These are phyloP conservation scores for Phialophora verrucosa DNA, from an alignment of 2,329 filamentous ascomycete genomes.

Conservation along the genomic window DNA sequence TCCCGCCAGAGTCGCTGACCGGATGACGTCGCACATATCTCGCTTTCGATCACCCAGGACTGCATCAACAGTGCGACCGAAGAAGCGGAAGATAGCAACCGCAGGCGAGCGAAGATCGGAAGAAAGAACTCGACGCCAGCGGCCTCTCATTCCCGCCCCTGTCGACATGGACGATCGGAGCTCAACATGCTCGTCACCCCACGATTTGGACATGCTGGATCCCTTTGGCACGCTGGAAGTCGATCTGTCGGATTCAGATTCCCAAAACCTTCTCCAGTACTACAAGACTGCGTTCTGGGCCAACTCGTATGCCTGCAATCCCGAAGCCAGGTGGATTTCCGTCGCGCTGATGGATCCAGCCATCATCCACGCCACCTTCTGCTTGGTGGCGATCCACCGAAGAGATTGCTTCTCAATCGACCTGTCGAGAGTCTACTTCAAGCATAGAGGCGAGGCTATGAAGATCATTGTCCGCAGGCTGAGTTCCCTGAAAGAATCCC, in stretches of 20 bases:
- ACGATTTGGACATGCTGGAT: slow-evolving; percentile 28
- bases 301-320: slow-evolving; percentile 32
- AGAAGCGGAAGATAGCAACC: slow-evolving; percentile 9
- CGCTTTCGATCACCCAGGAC: slow-evolving; percentile 24
- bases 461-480: slow-evolving; percentile 21
- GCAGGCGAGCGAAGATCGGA: neutral
- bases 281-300: slow-evolving; percentile 30
- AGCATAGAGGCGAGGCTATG: slow-evolving; percentile 32
- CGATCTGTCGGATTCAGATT: slow-evolving; percentile 22
- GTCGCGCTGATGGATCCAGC: slow-evolving; percentile 29
- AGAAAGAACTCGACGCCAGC: neutral
- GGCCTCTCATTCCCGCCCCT: slow-evolving; percentile 17
- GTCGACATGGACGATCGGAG: neutral
- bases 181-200: slow-evolving; percentile 3
- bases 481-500: slow-evolving; percentile 15
- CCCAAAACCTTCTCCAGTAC: slow-evolving; percentile 27
- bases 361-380: slow-evolving; percentile 30
- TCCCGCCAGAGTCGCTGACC: slow-evolving; percentile 22
- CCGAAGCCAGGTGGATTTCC: slow-evolving; percentile 31
- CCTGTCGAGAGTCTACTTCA: slow-evolving; percentile 26
- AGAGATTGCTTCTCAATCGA: slow-evolving; percentile 25
- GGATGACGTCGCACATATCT: slow-evolving; percentile 26
- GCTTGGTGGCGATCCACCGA: slow-evolving; percentile 30
- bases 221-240: slow-evolving; percentile 21
- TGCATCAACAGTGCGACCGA: slow-evolving; percentile 1